Percentiles rank a stretch among this genome's conserved stretches.
phyloP scores from a whole-genome alignment of 331 rosid genomes.

The Rhamnella rubrinervis region DNA sequence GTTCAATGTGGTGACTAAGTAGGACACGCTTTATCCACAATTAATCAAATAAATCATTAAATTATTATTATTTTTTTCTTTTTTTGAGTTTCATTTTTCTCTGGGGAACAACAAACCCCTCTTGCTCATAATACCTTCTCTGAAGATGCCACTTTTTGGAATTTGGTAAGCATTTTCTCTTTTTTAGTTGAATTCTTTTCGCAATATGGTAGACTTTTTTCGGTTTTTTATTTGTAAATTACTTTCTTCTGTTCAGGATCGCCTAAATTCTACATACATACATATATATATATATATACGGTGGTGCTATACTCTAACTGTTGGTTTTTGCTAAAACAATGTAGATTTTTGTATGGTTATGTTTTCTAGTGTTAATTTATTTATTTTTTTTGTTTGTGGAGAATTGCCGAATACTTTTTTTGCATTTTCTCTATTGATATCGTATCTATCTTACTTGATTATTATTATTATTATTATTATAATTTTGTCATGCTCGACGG shows the following conservation, averaged over 20 bases:
- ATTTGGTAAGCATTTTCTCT: neutral
- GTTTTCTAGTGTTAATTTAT: neutral
- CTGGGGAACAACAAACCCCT: neutral
- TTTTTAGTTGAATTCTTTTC: neutral
- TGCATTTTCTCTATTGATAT: neutral
- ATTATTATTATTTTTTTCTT: no score
- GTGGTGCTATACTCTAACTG: no score
- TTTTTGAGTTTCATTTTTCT: neutral
- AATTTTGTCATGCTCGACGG: neutral
- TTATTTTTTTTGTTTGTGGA: neutral
- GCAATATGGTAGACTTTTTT: neutral
- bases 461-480: no score
- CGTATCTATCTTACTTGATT: neutral
- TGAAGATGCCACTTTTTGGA: neutral
- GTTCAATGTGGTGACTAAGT: neutral
- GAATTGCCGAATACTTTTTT: neutral
- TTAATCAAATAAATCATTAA: neutral
- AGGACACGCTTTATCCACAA: neutral
- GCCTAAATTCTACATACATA: neutral
- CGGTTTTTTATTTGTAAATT: neutral
- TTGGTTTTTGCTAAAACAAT: neutral
- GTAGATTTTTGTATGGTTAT: neutral
- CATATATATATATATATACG: neutral
- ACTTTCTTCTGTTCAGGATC: neutral
- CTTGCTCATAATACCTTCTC: neutral